Base-by-base conservation (phyloP, 2,329 filamentous ascomycete genomes). In the Fusarium aywerte region DNA sequence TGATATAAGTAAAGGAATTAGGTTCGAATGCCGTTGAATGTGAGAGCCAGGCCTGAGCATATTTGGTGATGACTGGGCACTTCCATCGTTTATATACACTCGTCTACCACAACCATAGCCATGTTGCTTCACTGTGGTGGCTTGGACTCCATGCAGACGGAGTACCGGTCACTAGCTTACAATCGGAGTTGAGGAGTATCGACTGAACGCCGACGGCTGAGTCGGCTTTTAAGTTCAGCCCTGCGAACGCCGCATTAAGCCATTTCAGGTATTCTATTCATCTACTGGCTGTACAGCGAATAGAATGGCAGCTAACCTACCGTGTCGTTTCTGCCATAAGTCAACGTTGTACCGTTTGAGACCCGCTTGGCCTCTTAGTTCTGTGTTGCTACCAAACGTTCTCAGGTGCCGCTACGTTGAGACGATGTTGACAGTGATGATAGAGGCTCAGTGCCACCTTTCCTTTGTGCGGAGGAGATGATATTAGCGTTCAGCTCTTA, bases 171-270 rank as follows among this genome's bases (percentile, higher is more conserved):
- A 25, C 47, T 42, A 39, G 57, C 23, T 50, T 10, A 18, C 23
- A 67, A 40, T n/a, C 56, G 63, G 63, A 51, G 39, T 42, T 58
- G 35, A 36, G 43, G 36, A 11, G 44, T 47, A 40, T n/a, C 33
- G 52, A 43, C 16, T 40, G 33, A 29, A 39, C 47, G 20, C 60
- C 42, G 66, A 60, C 63, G 66, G 68, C 18, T 58, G 39, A 42
- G 23, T 44, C 58, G 68, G 62, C 23, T 49, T 27, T 11, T 48
- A 40, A 51, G 51, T 65, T 62, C 56, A 67, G 58, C 62, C 55
- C 35, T 31, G 31, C 29, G 50, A 43, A 36, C 56, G 65, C 48
- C 50, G 53, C 47, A 12, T 49, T 23, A 18, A 38, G 21, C 25
- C 15, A 55, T n/a, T 45, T 35, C 29, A n/a, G 18, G n/a, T n/a